A percentile compares a stretch with the other conserved stretches of the same genome.
Evolutionary conservation across 2,329 filamentous ascomycete species (phyloP).

Genomic region (Dactylonectria estremocensis): DNA sequence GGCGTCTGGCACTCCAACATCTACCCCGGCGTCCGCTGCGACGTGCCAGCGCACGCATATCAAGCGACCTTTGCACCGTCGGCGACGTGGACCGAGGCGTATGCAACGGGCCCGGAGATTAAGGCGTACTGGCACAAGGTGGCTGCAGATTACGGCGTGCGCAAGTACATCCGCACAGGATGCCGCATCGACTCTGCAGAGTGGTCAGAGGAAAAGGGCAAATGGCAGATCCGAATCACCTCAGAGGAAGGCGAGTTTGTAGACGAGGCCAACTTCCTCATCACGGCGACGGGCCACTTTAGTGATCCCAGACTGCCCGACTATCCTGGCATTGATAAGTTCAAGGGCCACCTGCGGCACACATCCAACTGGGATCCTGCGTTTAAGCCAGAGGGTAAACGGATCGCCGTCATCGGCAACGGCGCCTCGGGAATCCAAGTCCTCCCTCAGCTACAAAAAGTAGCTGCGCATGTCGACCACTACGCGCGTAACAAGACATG

Average conservation of each 20-base stretch:
- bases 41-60: conserved; percentile 13
- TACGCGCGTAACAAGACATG: conserved; percentile 23
- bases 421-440: conserved; percentile 19
- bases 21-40: conserved; percentile 15
- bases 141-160: conserved; percentile 13
- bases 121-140: conserved; percentile 14
- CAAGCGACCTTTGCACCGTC: conserved; percentile 17
- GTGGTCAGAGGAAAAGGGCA: conserved; percentile 15
- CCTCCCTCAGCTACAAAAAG: conserved; percentile 13
- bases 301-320: conserved; percentile 16
- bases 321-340: conserved; percentile 18
- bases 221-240: conserved; percentile 12
- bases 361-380: conserved; percentile 18
- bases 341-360: conserved; percentile 13
- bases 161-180: conserved; percentile 7
- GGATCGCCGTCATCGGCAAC: conserved; percentile 17
- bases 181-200: conserved; percentile 1
- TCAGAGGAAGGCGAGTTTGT: not conserved
- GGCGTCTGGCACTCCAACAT: conserved; percentile 14
- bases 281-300: conserved; percentile 7
- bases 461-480: conserved; percentile 10
- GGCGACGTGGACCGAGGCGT: conserved; percentile 12
- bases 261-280: conserved; percentile 21
- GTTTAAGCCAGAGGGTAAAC: conserved; percentile 16
- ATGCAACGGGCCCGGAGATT: conserved; percentile 15